A percentile compares a stretch with the other conserved stretches of the same genome.
Conservation (phyloP, 768 basidiomycete species). For the Leccinum sublutescens region DNA sequence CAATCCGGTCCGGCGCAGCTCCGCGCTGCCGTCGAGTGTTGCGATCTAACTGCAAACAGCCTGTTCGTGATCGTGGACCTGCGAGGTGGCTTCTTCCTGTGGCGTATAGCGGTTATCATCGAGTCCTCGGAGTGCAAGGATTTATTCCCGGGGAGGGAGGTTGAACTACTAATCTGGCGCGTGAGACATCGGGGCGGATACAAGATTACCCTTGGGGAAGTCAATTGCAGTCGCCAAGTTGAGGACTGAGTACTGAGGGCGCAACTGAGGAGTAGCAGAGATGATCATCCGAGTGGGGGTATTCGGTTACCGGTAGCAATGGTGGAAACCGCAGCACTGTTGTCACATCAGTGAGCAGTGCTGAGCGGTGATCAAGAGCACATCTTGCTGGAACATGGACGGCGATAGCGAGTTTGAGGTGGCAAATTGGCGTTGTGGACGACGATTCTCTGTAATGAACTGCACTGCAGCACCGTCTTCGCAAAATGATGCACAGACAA, state of each 20-base stretch:
- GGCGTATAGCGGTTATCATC: conserved; percentile 6
- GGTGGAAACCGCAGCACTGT: background rate
- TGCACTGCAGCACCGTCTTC: conserved; percentile 17
- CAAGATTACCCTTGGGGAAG: conserved; percentile 17
- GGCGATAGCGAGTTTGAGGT: conserved; percentile 7
- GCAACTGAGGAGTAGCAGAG: conserved; percentile 1
- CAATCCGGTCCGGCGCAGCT: conserved; percentile 12
- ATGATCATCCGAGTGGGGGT: conserved; percentile 7
- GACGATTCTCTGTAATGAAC: conserved; percentile 14
- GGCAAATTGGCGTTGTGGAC: conserved; percentile 6
- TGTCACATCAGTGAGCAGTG: background rate
- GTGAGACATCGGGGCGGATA: conserved; percentile 23
- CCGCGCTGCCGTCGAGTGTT: conserved; percentile 5
- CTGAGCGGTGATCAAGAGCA: background rate
- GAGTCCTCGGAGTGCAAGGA: conserved; percentile 30
- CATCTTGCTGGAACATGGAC: background rate
- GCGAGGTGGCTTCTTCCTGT: conserved; percentile 7
- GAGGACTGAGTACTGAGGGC: conserved; percentile 1
- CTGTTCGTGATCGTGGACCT: conserved; percentile 11
- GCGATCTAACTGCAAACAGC: conserved; percentile 9
- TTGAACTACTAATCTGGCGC: conserved; percentile 17
- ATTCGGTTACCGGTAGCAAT: conserved; percentile 1
- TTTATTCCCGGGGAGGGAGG: conserved; percentile 12
- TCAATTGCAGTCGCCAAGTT: conserved; percentile 17
- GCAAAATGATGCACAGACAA: conserved; percentile 23